These are phyloP conservation scores for Fusarium devonianum DNA, from an alignment of 2,329 filamentous ascomycete species.

Conservation along the genomic window DNA sequence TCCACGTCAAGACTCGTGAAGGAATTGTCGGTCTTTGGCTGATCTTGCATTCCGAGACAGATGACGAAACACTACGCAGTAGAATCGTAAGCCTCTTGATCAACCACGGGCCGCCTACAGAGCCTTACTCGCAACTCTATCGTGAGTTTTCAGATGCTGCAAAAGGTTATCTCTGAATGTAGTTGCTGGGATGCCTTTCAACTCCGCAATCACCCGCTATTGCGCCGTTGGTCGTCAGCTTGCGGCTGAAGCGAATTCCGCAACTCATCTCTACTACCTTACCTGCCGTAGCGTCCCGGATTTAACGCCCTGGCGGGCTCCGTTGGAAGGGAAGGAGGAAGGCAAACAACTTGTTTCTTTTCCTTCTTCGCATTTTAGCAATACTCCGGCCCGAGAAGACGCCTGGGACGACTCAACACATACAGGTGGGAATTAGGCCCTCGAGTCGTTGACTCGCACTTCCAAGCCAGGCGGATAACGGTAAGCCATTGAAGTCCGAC, in stretches of 20 bases:
- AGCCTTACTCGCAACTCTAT: too few relatives aligned
- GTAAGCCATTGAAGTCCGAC: conserved; percentile 22
- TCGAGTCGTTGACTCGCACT: neutral
- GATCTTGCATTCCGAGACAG: neutral
- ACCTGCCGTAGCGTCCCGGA: neutral
- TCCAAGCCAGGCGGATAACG: conserved; percentile 29
- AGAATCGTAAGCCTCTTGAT: too few relatives aligned
- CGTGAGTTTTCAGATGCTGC: neutral
- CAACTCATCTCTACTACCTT: neutral
- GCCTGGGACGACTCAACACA: conserved; percentile 5
- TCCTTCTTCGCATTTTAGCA: conserved; percentile 28
- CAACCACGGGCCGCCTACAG: too few relatives aligned
- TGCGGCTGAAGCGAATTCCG: too few relatives aligned
- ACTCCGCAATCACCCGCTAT: conserved; percentile 6
- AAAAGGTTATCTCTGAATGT: neutral
- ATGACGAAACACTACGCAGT: neutral
- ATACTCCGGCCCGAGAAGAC: conserved; percentile 32
- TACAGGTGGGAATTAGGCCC: conserved; percentile 5
- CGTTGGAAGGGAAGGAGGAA: neutral
- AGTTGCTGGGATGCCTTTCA: neutral
- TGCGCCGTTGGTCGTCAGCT: neutral
- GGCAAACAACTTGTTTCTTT: neutral
- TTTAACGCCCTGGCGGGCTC: neutral
- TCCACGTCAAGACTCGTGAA: too few relatives aligned
- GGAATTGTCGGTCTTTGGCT: neutral